phyloP scores from a whole-genome alignment of 352 stramenopile genomes.

The Pythium grandisporangium region DNA sequence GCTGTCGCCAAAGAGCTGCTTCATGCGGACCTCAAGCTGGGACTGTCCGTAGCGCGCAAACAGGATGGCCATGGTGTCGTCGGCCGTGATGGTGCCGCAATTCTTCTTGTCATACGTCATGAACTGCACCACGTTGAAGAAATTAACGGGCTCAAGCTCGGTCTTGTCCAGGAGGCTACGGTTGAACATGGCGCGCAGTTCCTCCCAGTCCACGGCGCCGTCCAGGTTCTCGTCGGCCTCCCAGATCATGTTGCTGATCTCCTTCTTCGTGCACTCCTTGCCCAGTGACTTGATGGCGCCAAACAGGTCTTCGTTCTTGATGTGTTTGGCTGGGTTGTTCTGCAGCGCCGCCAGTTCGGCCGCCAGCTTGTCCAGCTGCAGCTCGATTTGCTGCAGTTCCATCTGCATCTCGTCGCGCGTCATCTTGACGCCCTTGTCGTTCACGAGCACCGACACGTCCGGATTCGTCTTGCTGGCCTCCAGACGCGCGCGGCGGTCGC shows the following conservation, averaged over 20 bases:
- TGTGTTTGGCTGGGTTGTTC: slow-evolving; percentile 48
- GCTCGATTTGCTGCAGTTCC: slow-evolving; percentile 62
- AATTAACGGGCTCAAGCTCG: slow-evolving; percentile 91
- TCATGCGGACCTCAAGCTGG: slow-evolving; percentile 87
- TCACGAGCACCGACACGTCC: slow-evolving; percentile 63
- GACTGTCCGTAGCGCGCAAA: slow-evolving; percentile 90
- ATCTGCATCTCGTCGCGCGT: slow-evolving; percentile 65
- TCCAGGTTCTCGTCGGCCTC: slow-evolving; percentile 97
- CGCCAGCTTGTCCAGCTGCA: slow-evolving; percentile 34
- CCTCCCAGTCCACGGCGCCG: slow-evolving; percentile 90
- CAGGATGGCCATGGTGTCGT: slow-evolving; percentile 98
- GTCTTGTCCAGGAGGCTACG: slow-evolving; percentile 94
- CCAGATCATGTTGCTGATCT: slow-evolving; percentile 98
- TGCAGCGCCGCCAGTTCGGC: slow-evolving; percentile 45
- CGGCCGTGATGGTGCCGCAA: slow-evolving; percentile 91
- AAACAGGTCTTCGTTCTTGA: slow-evolving; percentile 89
- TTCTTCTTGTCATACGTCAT: slow-evolving; percentile 97
- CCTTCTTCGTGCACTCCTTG: slow-evolving; percentile 90
- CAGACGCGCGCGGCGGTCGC: slow-evolving; percentile 49
- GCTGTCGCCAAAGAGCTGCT: slow-evolving; percentile 86
- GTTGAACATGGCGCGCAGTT: slow-evolving; percentile 96
- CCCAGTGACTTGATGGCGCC: slow-evolving; percentile 91
- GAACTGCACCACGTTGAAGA: slow-evolving; percentile 97
- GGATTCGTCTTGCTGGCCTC: slow-evolving; percentile 55
- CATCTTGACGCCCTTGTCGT: slow-evolving; percentile 76